Base-by-base conservation (phyloP, 2,329 filamentous ascomycete genomes). In the Curvularia spicifera region DNA sequence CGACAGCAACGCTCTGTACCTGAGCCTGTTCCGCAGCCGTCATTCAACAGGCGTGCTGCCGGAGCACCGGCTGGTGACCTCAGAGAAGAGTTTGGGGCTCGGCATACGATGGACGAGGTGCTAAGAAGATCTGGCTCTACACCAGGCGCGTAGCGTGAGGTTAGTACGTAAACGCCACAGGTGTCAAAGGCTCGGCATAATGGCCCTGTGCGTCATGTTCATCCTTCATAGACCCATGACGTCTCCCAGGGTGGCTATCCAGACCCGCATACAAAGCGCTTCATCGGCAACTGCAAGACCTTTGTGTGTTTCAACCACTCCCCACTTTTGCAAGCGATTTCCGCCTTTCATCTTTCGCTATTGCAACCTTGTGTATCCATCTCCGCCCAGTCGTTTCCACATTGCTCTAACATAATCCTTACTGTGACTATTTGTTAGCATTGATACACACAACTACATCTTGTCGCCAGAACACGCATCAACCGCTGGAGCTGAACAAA, bases 211-310 rank as follows among this genome's bases (percentile, higher is more conserved):
- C 57, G 61, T 66, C 61, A 66, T 56, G 54, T 57, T 50, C 33
- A n/a, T 57, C 50, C 47, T 59, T 47, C 42, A 56, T 48, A 24
- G 8, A 31, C 52, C 47, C 56, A 59, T 66, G 65, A 67, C 63
- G 65, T 63, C 59, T 63, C 53, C 55, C 56, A 59, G 57, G 31
- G 39, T 53, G 49, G 51, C 55, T 48, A 50, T 50, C 45, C 50
- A 58, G 57, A 45, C 63, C 53, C 60, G 64, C 56, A 62, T 68
- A 68, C 65, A 68, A 66, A 68, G 64, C 57, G 63, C 65, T 64
- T 61, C 59, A 57, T 50, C 58, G 42, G 64, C 53, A 58, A 50
- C 44, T n/a, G 31, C 28, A 50, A 57, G 60, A 49, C 29, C 56
- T 55, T 53, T 51, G 61, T 60, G 55, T 61, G 55, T 61, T 61